Conservation (phyloP, 495 filamentous ascomycete genomes). For the Trichoderma reesei region DNA sequence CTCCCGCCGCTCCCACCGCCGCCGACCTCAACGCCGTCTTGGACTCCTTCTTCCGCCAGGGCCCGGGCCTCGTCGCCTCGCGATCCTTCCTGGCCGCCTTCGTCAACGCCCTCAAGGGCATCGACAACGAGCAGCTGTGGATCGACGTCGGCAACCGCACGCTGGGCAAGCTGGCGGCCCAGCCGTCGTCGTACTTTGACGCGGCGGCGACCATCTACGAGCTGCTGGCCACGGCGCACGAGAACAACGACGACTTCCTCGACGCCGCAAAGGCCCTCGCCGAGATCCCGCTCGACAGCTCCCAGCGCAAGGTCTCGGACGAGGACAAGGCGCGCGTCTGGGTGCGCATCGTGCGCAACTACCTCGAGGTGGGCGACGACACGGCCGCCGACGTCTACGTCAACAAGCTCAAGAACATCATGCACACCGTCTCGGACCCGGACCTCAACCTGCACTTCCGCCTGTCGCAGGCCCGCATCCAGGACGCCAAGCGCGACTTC, state of each 20-base stretch:
- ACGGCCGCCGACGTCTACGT: slow-evolving; percentile 75
- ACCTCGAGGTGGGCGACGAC: slow-evolving; percentile 89
- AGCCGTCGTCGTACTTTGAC: slow-evolving; percentile 64
- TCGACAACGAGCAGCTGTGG: slow-evolving; percentile 48
- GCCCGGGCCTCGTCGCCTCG: slow-evolving; percentile 63
- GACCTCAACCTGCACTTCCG: slow-evolving; percentile 73
- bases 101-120: slow-evolving; percentile 46
- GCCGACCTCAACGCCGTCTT: slow-evolving; percentile 60
- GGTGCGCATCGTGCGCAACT: slow-evolving; percentile 90
- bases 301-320: slow-evolving; percentile 71
- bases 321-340: slow-evolving; percentile 71
- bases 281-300: slow-evolving; percentile 78
- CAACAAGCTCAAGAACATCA: slow-evolving; percentile 86
- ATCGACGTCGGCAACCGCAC: slow-evolving; percentile 63
- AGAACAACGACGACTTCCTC: slow-evolving; percentile 68
- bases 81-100: slow-evolving; percentile 62
- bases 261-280: slow-evolving; percentile 68
- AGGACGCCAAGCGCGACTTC: slow-evolving; percentile 83
- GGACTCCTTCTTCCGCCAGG: slow-evolving; percentile 55
- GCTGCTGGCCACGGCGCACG: slow-evolving; percentile 73
- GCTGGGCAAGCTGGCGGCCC: slow-evolving; percentile 46
- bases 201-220: slow-evolving; percentile 76
- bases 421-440: slow-evolving; percentile 64
- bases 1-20: slow-evolving; percentile 45
- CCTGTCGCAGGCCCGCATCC: slow-evolving; percentile 83